Conservation (phyloP, 2,329 filamentous ascomycete genomes). For the Fusarium temperatum region DNA sequence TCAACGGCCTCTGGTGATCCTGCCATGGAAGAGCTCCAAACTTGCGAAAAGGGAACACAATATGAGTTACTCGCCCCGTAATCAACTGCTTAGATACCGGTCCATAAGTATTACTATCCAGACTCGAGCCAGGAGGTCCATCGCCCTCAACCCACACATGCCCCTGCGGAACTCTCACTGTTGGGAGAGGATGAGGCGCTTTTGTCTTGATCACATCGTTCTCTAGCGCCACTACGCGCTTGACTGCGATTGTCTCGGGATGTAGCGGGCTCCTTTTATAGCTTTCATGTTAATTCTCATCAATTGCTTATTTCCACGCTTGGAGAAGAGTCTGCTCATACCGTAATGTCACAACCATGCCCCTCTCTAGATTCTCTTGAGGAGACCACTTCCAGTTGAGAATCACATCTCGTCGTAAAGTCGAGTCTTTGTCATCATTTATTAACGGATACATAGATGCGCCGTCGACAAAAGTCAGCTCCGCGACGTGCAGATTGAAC, state of each 20-base stretch:
- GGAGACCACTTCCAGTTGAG: constrained; percentile 68
- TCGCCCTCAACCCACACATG: constrained; percentile 98
- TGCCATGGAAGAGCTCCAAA: constrained; percentile 67
- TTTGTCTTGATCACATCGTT: constrained; percentile 79
- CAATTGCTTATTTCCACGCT: not conserved
- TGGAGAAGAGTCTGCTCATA: constrained; percentile 46
- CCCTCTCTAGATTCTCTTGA: constrained; percentile 67
- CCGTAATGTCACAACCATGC: constrained; percentile 80
- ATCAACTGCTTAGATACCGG: constrained; percentile 81
- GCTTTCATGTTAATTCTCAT: constrained; percentile 4
- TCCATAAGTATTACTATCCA: constrained; percentile 92
- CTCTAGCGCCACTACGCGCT: constrained; percentile 82
- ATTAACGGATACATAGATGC: constrained; percentile 81
- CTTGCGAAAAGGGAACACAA: constrained; percentile 74
- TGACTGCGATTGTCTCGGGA: constrained; percentile 76
- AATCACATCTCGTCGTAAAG: constrained; percentile 62
- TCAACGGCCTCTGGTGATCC: constrained; percentile 54
- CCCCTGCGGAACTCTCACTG: constrained; percentile 76
- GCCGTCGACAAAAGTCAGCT: constrained; percentile 66
- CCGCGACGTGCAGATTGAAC: constrained; percentile 69
- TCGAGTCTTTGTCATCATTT: constrained; percentile 71
- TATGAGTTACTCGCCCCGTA: constrained; percentile 75
- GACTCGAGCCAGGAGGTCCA: constrained; percentile 71
- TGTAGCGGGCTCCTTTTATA: constrained; percentile 71
- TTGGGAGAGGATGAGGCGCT: constrained; percentile 64